Base-by-base conservation (phyloP, 176 grass and related monocot species). In the Otatea glauca region DNA sequence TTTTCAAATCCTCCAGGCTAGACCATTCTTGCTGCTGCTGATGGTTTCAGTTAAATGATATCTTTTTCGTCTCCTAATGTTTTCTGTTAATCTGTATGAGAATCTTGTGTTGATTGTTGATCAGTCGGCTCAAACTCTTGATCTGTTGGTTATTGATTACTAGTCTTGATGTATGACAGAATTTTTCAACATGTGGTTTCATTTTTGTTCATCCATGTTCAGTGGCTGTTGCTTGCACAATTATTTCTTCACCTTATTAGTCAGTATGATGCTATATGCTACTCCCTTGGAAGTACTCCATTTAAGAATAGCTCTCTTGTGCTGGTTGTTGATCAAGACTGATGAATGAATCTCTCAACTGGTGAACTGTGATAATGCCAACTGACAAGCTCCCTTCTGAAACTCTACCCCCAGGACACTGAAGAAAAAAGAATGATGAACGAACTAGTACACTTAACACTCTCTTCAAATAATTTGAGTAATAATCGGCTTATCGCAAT, bases 181-280 rank as follows among this genome's bases (percentile, higher is more conserved):
- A n/a, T n/a, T n/a, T n/a, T n/a, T n/a, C n/a, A n/a, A n/a, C n/a
- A n/a, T n/a, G n/a, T n/a, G n/a, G n/a, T n/a, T n/a, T n/a, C n/a
- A n/a, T n/a, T n/a, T n/a, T n/a, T n/a, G n/a, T n/a, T n/a, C n/a
- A n/a, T n/a, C n/a, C n/a, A n/a, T n/a, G n/a, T n/a, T n/a, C n/a
- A n/a, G n/a, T n/a, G n/a, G n/a, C n/a, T n/a, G n/a, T n/a, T n/a
- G n/a, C n/a, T n/a, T n/a, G n/a, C n/a, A n/a, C n/a, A n/a, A n/a
- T n/a, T n/a, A 91, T 87, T 80, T 84, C 75, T 35, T 91, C 84
- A 17, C 89, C 75, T 54, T 87, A 56, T 38, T 11, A 75, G 75
- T 61, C 14, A 73, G 60, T 47, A 69, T 76, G 85, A 80, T 65
- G 68, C 43, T 84, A 53, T 75, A 62, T 18, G 58, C 72, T 65